These are phyloP conservation scores for Fragilariopsis cylindrus DNA, from an alignment of 108 stramenopile species.

Conservation along the genomic window DNA sequence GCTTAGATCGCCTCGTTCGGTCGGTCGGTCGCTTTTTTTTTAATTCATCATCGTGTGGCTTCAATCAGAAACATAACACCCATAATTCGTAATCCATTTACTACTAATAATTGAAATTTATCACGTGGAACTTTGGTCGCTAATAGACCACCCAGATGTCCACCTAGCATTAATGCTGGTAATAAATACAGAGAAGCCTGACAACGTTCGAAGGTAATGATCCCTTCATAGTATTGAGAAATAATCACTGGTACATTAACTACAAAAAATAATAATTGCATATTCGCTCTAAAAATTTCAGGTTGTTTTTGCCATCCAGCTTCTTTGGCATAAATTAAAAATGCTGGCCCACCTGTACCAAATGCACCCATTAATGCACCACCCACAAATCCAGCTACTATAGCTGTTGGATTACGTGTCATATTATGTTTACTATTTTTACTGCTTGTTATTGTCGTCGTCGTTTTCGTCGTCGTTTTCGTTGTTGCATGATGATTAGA, in stretches of 20 bases:
- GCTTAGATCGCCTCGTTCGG: neutral
- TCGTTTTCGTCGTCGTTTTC: neutral
- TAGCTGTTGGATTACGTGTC: neutral
- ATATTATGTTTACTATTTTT: neutral
- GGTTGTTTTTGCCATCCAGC: neutral
- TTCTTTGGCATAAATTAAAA: slow-evolving; percentile 2
- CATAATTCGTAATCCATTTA: slow-evolving; percentile 13
- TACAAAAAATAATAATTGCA: slow-evolving; percentile 7
- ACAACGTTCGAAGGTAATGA: neutral
- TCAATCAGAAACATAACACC: slow-evolving; percentile 13
- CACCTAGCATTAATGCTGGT: neutral
- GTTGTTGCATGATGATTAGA: neutral
- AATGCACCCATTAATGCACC: slow-evolving; percentile 10
- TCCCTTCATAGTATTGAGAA: neutral
- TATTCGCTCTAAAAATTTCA: neutral
- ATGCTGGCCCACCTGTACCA: neutral
- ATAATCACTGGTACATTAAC: neutral
- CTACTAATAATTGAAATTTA: slow-evolving; percentile 10
- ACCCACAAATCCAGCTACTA: neutral
- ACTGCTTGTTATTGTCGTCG: neutral
- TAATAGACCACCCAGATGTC: neutral
- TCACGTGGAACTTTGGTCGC: neutral
- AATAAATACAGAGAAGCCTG: neutral
- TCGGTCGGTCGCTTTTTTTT: neutral
- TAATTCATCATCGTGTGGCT: neutral